phyloP scores from a whole-genome alignment of 768 basidiomycete species.

The Agaricus blazei region DNA sequence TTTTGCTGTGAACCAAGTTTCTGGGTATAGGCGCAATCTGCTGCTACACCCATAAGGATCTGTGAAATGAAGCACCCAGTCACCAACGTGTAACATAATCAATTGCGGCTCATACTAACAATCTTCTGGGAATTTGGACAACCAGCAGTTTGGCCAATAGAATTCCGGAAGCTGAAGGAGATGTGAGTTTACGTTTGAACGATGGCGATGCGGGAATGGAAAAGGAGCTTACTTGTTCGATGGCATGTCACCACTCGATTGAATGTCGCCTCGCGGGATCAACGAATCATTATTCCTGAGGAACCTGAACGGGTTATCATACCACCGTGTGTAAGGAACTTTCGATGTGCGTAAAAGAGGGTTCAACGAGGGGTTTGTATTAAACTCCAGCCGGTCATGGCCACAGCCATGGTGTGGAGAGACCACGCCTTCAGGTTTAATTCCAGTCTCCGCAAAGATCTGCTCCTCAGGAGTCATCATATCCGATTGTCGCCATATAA shows the following conservation, averaged over 20 bases:
- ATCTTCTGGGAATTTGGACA: constrained; percentile 73
- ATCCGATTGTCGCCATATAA: constrained; percentile 77
- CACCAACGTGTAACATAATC: background rate
- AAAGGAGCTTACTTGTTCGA: constrained; percentile 42
- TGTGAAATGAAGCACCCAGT: constrained; percentile 15
- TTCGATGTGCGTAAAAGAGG: constrained; percentile 37
- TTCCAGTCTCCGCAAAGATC: constrained; percentile 25
- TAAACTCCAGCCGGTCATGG: constrained; percentile 67
- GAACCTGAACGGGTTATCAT: constrained; percentile 19
- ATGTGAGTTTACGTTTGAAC: constrained; percentile 6
- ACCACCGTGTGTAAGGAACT: constrained; percentile 30
- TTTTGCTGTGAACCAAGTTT: constrained; percentile 59
- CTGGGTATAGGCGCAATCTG: constrained; percentile 75
- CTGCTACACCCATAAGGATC: constrained; percentile 83
- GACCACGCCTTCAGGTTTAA: constrained; percentile 14
- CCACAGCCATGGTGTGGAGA: constrained; percentile 46
- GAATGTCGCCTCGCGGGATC: constrained; percentile 46
- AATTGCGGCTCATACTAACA: constrained; percentile 28
- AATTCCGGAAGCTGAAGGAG: constrained; percentile 52
- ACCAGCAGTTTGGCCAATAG: constrained; percentile 64
- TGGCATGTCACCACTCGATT: constrained; percentile 38
- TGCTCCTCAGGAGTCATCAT: constrained; percentile 51
- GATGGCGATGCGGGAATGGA: background rate
- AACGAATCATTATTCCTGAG: constrained; percentile 6
- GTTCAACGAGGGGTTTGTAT: constrained; percentile 52